Conservation (phyloP, 306 rosid genomes). For the Trifolium repens region DNA sequence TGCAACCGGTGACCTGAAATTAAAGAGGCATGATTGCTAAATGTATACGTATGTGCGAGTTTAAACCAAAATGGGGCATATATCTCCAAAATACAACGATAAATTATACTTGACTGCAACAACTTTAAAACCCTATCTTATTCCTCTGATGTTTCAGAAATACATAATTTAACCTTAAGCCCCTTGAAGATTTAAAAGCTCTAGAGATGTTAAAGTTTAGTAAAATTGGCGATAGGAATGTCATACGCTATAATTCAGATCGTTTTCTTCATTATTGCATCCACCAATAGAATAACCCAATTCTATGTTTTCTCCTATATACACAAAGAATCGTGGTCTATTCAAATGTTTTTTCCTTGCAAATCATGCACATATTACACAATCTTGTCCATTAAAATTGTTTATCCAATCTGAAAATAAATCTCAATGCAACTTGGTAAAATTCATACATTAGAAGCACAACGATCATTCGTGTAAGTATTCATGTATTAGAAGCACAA, state of each 20-base stretch:
- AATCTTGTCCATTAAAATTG: not conserved
- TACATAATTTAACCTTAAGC: not conserved
- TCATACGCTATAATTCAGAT: not conserved
- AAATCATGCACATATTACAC: not conserved
- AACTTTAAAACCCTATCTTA: constrained; percentile 12
- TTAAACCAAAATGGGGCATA: constrained; percentile 32
- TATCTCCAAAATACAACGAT: not conserved
- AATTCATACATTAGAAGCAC: not conserved
- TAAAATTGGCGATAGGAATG: not conserved
- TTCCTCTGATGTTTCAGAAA: not conserved
- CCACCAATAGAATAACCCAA: not conserved
- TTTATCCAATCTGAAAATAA: constrained; percentile 1
- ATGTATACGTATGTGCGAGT: not conserved
- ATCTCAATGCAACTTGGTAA: not conserved
- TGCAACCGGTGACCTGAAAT: constrained; percentile 71
- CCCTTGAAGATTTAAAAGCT: constrained; percentile 15
- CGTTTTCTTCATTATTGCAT: not conserved
- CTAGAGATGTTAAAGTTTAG: not conserved
- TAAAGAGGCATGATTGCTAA: constrained; percentile 46
- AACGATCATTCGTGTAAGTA: not conserved
- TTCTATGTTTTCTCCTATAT: not conserved
- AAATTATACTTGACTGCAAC: not conserved
- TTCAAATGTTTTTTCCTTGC: not conserved
- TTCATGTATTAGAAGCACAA: not conserved
- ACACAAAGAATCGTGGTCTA: not conserved